Evolutionary conservation across 345 rosid species (phyloP).

Genomic region (Ceriops tagal): DNA sequence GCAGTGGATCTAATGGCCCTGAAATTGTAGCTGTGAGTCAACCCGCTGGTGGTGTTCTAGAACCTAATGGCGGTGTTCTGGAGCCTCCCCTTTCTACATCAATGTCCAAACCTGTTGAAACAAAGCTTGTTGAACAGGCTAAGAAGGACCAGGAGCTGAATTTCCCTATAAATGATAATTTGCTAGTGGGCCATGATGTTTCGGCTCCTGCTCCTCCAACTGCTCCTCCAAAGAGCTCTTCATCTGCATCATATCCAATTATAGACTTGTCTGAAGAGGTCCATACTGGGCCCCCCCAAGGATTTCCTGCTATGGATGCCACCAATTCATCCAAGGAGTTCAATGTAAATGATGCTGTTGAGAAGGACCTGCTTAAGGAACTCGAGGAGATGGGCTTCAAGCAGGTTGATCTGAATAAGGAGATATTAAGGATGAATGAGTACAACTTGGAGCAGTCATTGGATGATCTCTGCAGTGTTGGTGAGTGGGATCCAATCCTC

Average conservation of each 20-base stretch:
- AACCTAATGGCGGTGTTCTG: constrained; percentile 26
- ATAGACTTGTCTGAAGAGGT: constrained; percentile 42
- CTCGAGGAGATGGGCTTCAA: constrained; percentile 94
- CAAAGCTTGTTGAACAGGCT: constrained; percentile 26
- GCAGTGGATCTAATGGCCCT: constrained; percentile 20
- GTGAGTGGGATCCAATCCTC: constrained; percentile 85
- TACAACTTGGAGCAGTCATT: constrained; percentile 73
- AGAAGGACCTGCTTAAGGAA: constrained; percentile 63
- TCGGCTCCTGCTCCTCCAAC: constrained; percentile 27
- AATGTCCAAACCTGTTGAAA: constrained; percentile 19
- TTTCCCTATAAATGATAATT: constrained; percentile 37
- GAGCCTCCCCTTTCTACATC: constrained; percentile 16
- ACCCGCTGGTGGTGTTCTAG: background rate
- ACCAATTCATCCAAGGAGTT: constrained; percentile 12
- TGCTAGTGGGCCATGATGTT: constrained; percentile 32
- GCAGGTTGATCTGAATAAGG: constrained; percentile 83
- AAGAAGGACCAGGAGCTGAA: constrained; percentile 37
- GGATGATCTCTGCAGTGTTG: constrained; percentile 69
- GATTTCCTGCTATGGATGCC: constrained; percentile 4
- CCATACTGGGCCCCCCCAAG: constrained; percentile 15
- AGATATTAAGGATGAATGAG: constrained; percentile 63
- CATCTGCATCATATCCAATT: constrained; percentile 36
- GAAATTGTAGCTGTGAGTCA: constrained; percentile 34
- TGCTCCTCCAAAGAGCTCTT: constrained; percentile 16
- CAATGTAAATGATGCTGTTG: constrained; percentile 30